Percentiles rank a stretch among this genome's conserved stretches.
Evolutionary conservation across 2,329 filamentous ascomycete species (phyloP).

Genomic region (Chaetomium sp.): DNA sequence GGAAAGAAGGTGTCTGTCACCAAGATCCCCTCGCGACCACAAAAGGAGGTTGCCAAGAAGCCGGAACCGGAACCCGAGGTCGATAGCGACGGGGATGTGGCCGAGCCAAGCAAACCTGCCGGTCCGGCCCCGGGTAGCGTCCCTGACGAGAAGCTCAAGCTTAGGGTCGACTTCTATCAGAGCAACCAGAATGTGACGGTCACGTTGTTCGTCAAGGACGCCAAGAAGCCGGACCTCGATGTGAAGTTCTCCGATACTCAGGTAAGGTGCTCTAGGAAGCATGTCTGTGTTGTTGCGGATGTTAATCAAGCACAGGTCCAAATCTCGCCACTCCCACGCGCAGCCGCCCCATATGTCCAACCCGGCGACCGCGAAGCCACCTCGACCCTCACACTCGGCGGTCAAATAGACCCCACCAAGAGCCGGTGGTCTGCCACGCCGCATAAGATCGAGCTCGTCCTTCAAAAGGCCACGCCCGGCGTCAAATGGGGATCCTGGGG

Average conservation of each 20-base stretch:
- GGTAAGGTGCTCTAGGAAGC: conserved; percentile 6
- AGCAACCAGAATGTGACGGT: conserved; percentile 31
- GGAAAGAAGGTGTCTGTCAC: conserved; percentile 40
- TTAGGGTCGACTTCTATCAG: conserved; percentile 39
- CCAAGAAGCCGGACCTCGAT: conserved; percentile 24
- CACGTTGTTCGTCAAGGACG: conserved; percentile 36
- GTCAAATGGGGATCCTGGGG: conserved; percentile 30
- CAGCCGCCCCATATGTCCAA: conserved; percentile 20
- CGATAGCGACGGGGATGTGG: not conserved
- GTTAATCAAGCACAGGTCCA: conserved; percentile 16
- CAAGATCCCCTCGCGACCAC: conserved; percentile 29
- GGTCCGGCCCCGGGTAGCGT: conserved; percentile 15
- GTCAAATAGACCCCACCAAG: conserved; percentile 21
- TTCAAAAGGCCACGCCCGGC: conserved; percentile 26
- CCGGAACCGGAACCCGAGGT: not conserved
- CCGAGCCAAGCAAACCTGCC: conserved; percentile 8
- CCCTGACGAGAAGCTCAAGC: conserved; percentile 27
- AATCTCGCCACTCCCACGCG: conserved; percentile 21
- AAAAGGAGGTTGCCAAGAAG: conserved; percentile 19
- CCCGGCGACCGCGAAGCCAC: conserved; percentile 21
- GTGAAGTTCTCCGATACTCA: conserved; percentile 20
- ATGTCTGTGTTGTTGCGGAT: not conserved
- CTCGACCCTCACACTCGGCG: conserved; percentile 24
- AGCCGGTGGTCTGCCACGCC: conserved; percentile 25
- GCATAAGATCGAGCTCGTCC: conserved; percentile 31